Evolutionary conservation across 495 filamentous ascomycete genomes (phyloP).

Genomic region (Podospora comata): DNA sequence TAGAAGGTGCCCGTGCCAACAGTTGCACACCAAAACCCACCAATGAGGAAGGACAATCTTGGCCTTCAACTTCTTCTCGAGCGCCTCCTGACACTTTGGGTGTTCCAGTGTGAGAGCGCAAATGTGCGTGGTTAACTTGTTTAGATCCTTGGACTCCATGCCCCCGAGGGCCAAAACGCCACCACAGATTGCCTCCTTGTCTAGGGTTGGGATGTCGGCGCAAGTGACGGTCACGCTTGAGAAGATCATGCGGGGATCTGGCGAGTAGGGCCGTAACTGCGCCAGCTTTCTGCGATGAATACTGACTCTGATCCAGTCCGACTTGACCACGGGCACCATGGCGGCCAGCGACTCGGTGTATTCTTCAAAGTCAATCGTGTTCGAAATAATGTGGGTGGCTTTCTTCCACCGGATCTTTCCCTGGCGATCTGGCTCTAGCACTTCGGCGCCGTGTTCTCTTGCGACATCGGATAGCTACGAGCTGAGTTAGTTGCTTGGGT

Average conservation of each 20-base stretch:
- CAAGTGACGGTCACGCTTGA: slow-evolving; percentile 74
- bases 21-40: slow-evolving; percentile 28
- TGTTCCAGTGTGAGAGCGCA: slow-evolving; percentile 76
- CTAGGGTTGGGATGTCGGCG: slow-evolving; percentile 75
- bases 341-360: slow-evolving; percentile 66
- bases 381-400: slow-evolving; percentile 80
- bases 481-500: slow-evolving; percentile 32
- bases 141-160: slow-evolving; percentile 64
- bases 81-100: slow-evolving; percentile 63
- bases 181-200: slow-evolving; percentile 88
- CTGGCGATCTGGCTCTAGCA: slow-evolving; percentile 44
- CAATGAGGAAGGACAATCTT: slow-evolving; percentile 96
- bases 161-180: slow-evolving; percentile 89
- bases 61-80: slow-evolving; percentile 60
- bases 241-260: slow-evolving; percentile 87
- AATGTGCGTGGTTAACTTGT: slow-evolving; percentile 77
- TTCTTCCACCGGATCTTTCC: slow-evolving; percentile 51
- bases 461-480: slow-evolving; percentile 47
- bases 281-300: slow-evolving; percentile 65
- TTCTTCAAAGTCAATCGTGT: slow-evolving; percentile 81
- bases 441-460: slow-evolving; percentile 54
- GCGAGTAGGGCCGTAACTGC: slow-evolving; percentile 78
- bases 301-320: slow-evolving; percentile 72
- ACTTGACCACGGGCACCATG: slow-evolving; percentile 80
- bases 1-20: background rate